Percentiles rank a stretch among this genome's conserved stretches.
Evolutionary conservation across 1,284 basidiomycete species (phyloP).

Genomic region (Peniophora sp.): DNA sequence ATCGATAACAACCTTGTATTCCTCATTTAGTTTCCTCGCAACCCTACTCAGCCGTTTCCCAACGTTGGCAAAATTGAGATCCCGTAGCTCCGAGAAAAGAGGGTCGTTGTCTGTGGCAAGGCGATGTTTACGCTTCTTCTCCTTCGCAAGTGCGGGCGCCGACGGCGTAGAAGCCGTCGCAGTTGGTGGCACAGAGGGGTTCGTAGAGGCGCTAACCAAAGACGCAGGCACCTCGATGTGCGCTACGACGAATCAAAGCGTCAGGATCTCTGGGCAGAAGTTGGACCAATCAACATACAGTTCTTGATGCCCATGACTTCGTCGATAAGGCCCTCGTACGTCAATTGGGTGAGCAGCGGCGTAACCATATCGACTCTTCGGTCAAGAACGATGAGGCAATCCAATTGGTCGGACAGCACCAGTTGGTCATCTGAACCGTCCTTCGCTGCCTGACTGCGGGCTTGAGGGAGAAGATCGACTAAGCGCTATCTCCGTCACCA

Average conservation of each 20-base stretch:
- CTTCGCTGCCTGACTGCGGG: constrained; percentile 34
- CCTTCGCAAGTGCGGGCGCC: constrained; percentile 49
- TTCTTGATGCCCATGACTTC: constrained; percentile 89
- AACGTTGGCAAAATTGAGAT: constrained; percentile 92
- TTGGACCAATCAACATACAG: constrained; percentile 39
- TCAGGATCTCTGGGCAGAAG: constrained; percentile 2
- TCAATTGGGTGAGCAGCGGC: constrained; percentile 91
- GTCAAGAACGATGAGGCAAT: constrained; percentile 87
- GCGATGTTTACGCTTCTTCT: constrained; percentile 84
- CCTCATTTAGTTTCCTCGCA: constrained; percentile 82
- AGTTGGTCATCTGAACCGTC: constrained; percentile 31
- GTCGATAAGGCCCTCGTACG: constrained; percentile 96
- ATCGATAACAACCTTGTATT: constrained; percentile 65
- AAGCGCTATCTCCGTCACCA: constrained; percentile 50
- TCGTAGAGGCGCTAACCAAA: constrained; percentile 50
- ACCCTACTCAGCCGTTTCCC: constrained; percentile 78
- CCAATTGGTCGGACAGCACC: constrained; percentile 56
- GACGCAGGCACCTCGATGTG: constrained; percentile 87
- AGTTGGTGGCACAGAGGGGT: constrained; percentile 29
- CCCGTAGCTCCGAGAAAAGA: constrained; percentile 80
- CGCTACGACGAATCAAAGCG: constrained; percentile 35
- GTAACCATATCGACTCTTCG: constrained; percentile 94
- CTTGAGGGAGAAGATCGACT: constrained; percentile 62
- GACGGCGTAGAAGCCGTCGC: constrained; percentile 30
- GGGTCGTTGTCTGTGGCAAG: constrained; percentile 73